Evolutionary conservation across 352 stramenopile genomes (phyloP).

Genomic region (Pythium folliculosum): DNA sequence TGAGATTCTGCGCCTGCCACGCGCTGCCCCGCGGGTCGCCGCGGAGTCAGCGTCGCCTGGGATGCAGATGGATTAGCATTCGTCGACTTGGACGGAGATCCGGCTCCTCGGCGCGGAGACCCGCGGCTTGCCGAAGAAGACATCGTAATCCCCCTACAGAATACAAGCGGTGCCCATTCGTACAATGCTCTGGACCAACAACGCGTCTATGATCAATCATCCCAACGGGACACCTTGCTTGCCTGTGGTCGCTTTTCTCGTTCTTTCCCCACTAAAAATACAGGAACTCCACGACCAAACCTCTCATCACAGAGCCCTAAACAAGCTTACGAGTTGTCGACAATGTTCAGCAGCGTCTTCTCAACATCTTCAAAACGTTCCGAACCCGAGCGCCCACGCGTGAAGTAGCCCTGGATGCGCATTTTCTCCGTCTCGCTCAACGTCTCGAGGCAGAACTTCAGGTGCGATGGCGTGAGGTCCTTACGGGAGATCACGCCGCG

Average conservation of each 20-base stretch:
- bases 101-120: background rate
- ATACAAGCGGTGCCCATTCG: background rate
- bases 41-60: constrained; percentile 19
- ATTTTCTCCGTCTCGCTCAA: constrained; percentile 83
- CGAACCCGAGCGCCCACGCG: constrained; percentile 59
- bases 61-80: constrained; percentile 11
- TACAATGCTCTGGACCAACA: background rate
- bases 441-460: constrained; percentile 78
- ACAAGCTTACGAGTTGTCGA: constrained; percentile 81
- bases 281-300: constrained; percentile 10
- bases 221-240: background rate
- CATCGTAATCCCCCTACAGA: background rate
- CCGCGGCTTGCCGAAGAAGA: constrained; percentile 1
- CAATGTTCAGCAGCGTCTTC: constrained; percentile 79
- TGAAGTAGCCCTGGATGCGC: constrained; percentile 85
- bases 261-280: constrained; percentile 30
- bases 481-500: constrained; percentile 87
- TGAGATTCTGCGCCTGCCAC: background rate
- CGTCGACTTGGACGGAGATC: constrained; percentile 13
- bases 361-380: constrained; percentile 85
- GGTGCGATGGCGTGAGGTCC: constrained; percentile 79
- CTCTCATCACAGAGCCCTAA: too few species aligned
- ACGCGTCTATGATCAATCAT: constrained; percentile 22
- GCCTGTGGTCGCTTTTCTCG: background rate
- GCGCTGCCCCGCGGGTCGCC: constrained; percentile 5